Base-by-base conservation (phyloP, 2,329 filamentous ascomycete species). In the Thielaviopsis ethacetica region DNA sequence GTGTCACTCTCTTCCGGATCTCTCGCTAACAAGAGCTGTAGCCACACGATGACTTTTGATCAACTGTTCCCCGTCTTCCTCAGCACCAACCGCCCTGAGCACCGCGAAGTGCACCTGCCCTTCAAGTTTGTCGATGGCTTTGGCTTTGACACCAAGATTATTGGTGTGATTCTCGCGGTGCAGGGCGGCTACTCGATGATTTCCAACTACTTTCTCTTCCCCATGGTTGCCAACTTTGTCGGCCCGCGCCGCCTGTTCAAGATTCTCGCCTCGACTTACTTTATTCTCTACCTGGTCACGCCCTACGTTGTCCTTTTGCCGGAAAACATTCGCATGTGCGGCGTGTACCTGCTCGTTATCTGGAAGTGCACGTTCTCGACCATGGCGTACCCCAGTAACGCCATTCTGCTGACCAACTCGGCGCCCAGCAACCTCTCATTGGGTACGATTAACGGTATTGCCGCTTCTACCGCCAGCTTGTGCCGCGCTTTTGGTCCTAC, bases 21-120 rank as follows among this genome's bases (percentile, higher is more conserved):
- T 3, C 30, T 54, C 22, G 17, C 65, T 67, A 62, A 68, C 54
- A 17, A 59, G 51, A 15, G 27, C 34, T 62, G 49, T 66, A 95
- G 91, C 73, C 91, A 97, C 73, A 96, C 91, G 13, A 96, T 98
- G 72, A 94, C 91, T 0, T 93, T 95, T 65, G 93, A 98, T 71
- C 88, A 95, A 67, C 79, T 97, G 54, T 84, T 97, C 65, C 91
- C 93, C 0, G 87, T 96, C 1, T 89, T 98, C 65, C 81, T 98
- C 67, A 91, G 87, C 70, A 88, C 88, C 52, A 71, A 72, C 17
- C 69, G 73, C 10, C 77, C 76, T 1, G 69, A 71, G 17, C 65
- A 73, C 68, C 77, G 66, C 68, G 78, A 67, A 71, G 75, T 66
- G 63, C 77, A 72, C 13, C 78, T 95, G 1, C 91, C 91, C 0